Conservation (phyloP, 1,284 basidiomycete species). For the Boletus semigastroideus region DNA sequence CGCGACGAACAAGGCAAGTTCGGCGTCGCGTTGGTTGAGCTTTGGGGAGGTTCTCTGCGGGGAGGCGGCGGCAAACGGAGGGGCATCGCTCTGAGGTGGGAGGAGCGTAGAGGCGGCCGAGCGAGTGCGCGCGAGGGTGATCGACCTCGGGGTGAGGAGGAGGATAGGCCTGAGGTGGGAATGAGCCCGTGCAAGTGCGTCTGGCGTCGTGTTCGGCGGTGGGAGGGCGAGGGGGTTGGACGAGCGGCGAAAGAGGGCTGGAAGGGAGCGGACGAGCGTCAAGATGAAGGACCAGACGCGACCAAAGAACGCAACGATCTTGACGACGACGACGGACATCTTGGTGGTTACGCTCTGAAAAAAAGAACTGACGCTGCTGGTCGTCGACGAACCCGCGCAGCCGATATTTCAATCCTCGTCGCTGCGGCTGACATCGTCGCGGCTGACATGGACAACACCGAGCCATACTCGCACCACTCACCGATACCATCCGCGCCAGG, state of each 20-base stretch:
- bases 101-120: conserved; percentile 20
- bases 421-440: conserved; percentile 1
- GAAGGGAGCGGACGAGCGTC: conserved; percentile 32
- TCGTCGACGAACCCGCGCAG: background rate
- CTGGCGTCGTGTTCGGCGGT: background rate
- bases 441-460: conserved; percentile 33
- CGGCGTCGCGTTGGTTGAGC: conserved; percentile 12
- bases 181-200: conserved; percentile 16
- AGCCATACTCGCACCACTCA: conserved; percentile 86
- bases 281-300: conserved; percentile 27
- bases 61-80: background rate
- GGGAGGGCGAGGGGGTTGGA: conserved; percentile 16
- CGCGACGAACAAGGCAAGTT: conserved; percentile 15
- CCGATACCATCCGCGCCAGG: conserved; percentile 60
- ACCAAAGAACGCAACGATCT: conserved; percentile 12
- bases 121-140: conserved; percentile 11
- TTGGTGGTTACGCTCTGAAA: background rate
- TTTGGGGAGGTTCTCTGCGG: conserved; percentile 25
- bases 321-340: conserved; percentile 9
- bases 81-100: background rate
- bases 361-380: background rate
- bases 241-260: conserved; percentile 21
- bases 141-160: conserved; percentile 22
- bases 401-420: conserved; percentile 19
- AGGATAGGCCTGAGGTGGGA: conserved; percentile 23